Evolutionary conservation across 2,329 filamentous ascomycete species (phyloP).

Genomic region (Microcyclospora pomicola): DNA sequence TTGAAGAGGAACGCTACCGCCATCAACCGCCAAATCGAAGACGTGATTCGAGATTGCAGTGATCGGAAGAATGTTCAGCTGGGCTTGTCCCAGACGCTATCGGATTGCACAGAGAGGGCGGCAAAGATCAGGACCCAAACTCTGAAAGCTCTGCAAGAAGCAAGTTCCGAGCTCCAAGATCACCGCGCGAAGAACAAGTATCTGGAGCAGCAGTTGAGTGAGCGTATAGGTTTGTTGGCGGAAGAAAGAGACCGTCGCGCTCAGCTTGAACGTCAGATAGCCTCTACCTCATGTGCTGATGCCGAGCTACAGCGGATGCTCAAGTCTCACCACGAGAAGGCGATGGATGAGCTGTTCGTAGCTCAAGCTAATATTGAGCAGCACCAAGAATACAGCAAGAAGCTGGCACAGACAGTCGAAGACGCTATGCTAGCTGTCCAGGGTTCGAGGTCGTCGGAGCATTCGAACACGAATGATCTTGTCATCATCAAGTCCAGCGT

Average conservation of each 20-base stretch:
- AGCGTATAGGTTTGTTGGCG: slow-evolving; percentile 8
- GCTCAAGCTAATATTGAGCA: slow-evolving; percentile 8
- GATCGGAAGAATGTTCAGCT: slow-evolving; percentile 4
- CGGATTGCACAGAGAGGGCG: slow-evolving; percentile 5
- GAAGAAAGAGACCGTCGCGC: slow-evolving; percentile 14
- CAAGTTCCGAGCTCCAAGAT: slow-evolving; percentile 7
- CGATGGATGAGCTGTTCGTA: slow-evolving; percentile 14
- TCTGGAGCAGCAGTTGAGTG: slow-evolving; percentile 11
- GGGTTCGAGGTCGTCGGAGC: neutral
- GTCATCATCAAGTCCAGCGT: no score
- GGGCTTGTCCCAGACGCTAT: slow-evolving; percentile 6
- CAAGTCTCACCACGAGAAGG: slow-evolving; percentile 5
- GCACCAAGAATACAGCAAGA: slow-evolving; percentile 4
- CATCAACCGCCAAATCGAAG: slow-evolving; percentile 3
- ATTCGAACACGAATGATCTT: no score
- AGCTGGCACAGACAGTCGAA: slow-evolving; percentile 4
- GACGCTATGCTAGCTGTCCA: neutral
- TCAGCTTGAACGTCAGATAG: slow-evolving; percentile 11
- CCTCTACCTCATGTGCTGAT: slow-evolving; percentile 1
- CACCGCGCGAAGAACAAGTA: slow-evolving; percentile 4
- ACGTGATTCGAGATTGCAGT: slow-evolving; percentile 4
- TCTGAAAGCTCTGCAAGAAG: slow-evolving; percentile 7
- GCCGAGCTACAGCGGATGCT: slow-evolving; percentile 5
- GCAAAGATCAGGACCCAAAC: slow-evolving; percentile 7
- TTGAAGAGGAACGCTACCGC: slow-evolving; percentile 8